phyloP scores from a whole-genome alignment of 768 basidiomycete species.

The Cystofilobasidium macerans region DNA sequence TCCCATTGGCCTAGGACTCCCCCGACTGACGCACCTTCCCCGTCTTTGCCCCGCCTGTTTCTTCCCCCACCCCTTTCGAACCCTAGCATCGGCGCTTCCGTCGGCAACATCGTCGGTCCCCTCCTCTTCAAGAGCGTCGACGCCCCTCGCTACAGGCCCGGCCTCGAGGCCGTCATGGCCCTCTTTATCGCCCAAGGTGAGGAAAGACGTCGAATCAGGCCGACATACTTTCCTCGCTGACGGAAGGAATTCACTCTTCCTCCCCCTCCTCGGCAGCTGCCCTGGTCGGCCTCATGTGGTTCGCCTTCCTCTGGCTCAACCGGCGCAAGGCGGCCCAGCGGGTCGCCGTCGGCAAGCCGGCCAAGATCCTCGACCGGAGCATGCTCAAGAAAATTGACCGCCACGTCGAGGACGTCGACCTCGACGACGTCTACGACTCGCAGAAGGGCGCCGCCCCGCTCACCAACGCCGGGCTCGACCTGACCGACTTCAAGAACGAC shows the following conservation, averaged over 20 bases:
- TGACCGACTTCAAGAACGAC: constrained; percentile 32
- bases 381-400: constrained; percentile 32
- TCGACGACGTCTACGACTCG: constrained; percentile 22
- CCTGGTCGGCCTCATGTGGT: constrained; percentile 38
- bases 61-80: no score
- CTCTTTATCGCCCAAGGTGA: constrained; percentile 42
- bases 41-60: no score
- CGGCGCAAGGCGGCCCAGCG: constrained; percentile 38
- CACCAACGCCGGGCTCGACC: constrained; percentile 28
- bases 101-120: constrained; percentile 31
- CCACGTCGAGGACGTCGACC: constrained; percentile 24
- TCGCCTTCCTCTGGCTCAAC: constrained; percentile 41
- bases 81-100: background rate
- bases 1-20: no score
- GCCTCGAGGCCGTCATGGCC: constrained; percentile 40
- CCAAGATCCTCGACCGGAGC: constrained; percentile 39
- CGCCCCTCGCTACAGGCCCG: constrained; percentile 38
- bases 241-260: no score
- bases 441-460: constrained; percentile 15
- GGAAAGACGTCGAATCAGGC: no score
- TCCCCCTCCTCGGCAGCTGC: no score
- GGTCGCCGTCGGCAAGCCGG: constrained; percentile 34
- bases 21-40: no score
- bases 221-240: no score
- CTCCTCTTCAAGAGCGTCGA: constrained; percentile 21